These are phyloP conservation scores for Aureobasidium sp. DNA, from an alignment of 2,329 filamentous ascomycete genomes.

Conservation along the genomic window DNA sequence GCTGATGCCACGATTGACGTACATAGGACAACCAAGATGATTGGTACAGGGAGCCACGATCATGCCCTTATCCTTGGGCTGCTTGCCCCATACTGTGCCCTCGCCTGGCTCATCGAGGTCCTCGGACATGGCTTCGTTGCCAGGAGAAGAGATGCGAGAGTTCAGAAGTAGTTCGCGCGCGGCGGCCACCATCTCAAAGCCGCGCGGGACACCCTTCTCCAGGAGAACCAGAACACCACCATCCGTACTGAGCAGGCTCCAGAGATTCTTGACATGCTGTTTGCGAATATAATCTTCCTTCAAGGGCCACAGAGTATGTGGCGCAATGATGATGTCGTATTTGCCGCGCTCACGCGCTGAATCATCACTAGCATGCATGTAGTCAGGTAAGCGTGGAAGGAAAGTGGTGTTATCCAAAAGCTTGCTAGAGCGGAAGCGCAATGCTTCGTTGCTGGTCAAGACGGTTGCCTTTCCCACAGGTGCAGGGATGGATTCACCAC, in stretches of 20 bases:
- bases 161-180: constrained; percentile 73
- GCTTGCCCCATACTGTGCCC: constrained; percentile 21
- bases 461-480: constrained; percentile 72
- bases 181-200: constrained; percentile 85
- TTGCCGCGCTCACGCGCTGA: constrained; percentile 44
- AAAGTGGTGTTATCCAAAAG: constrained; percentile 88
- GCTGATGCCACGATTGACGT: constrained; percentile 57
- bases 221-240: constrained; percentile 81
- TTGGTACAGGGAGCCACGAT: constrained; percentile 71
- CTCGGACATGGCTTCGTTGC: constrained; percentile 33
- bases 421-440: constrained; percentile 67
- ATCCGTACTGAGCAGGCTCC: constrained; percentile 74
- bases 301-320: constrained; percentile 71
- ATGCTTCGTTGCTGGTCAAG: constrained; percentile 64
- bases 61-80: constrained; percentile 52
- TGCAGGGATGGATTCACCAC: constrained; percentile 35
- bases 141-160: constrained; percentile 62
- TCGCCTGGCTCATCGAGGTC: constrained; percentile 16
- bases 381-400: constrained; percentile 83
- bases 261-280: constrained; percentile 76
- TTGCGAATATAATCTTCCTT: constrained; percentile 71
- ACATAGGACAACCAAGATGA: constrained; percentile 85
- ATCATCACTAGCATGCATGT: constrained; percentile 57
- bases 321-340: constrained; percentile 81
- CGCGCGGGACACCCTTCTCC: constrained; percentile 84